These are phyloP conservation scores for Arctium minus DNA, from an alignment of 129 eudicot genomes.

Conservation along the genomic window DNA sequence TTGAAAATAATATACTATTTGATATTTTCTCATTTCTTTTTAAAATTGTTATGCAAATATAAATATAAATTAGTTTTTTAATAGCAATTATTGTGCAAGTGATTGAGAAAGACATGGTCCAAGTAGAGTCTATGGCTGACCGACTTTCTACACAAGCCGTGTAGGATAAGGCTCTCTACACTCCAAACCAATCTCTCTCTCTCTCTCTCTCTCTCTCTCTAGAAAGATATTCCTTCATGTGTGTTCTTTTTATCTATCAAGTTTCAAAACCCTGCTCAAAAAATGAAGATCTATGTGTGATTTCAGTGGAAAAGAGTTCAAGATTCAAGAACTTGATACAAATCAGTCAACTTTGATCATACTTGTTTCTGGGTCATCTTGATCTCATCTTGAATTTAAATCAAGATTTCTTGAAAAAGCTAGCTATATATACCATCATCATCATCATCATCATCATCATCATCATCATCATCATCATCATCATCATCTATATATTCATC, in stretches of 20 bases:
- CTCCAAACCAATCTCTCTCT: not conserved
- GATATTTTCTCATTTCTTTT: not conserved
- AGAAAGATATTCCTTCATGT: conserved; percentile 12
- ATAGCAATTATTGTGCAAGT: not conserved
- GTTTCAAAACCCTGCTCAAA: conserved; percentile 12
- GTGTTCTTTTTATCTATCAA: conserved; percentile 9
- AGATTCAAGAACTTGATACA: not conserved
- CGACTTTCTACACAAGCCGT: conserved; percentile 35
- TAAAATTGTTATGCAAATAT: not conserved
- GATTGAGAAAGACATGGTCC: conserved; percentile 36
- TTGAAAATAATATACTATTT: not conserved
- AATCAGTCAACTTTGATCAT: conserved; percentile 8
- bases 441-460: not conserved
- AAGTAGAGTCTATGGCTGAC: conserved; percentile 35
- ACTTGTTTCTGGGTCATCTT: not conserved
- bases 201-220: conserved; percentile 1
- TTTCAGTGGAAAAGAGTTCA: not conserved
- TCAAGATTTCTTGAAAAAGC: not conserved
- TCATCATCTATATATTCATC: not conserved
- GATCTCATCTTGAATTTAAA: not conserved
- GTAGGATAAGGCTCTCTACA: conserved; percentile 14
- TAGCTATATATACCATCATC: not conserved
- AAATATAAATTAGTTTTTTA: not conserved
- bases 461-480: too few relatives aligned
- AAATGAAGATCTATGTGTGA: not conserved